Percentiles rank a stretch among this genome's conserved stretches.
phyloP scores from a whole-genome alignment of 2,329 filamentous ascomycete genomes.

The Tolypocladium amazonense region DNA sequence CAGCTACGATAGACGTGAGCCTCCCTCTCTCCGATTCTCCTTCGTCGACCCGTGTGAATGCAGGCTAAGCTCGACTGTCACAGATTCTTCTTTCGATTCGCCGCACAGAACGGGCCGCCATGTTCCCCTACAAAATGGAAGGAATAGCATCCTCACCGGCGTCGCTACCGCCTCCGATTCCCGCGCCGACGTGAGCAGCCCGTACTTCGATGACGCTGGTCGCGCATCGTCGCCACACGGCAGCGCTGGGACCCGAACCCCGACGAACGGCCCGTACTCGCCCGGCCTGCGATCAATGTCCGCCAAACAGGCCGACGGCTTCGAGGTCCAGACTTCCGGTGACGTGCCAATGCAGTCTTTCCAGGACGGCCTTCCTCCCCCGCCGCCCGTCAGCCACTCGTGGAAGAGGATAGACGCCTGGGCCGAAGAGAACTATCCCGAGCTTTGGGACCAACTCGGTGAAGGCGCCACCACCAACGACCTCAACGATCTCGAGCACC shows the following conservation, averaged over 20 bases:
- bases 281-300: conserved; percentile 77
- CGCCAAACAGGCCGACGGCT: conserved; percentile 54
- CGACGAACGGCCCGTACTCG: conserved; percentile 64
- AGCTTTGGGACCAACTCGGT: conserved; percentile 86
- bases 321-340: conserved; percentile 61
- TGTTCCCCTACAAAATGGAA: conserved; percentile 74
- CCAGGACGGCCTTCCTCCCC: conserved; percentile 78
- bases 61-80: conserved; percentile 1
- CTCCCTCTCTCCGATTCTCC: background rate
- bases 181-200: conserved; percentile 67
- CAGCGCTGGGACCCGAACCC: conserved; percentile 34
- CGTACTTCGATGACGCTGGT: conserved; percentile 64
- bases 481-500: conserved; percentile 91
- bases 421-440: conserved; percentile 90
- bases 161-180: conserved; percentile 86
- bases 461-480: conserved; percentile 91
- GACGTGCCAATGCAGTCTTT: conserved; percentile 98
- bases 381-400: conserved; percentile 78
- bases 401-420: conserved; percentile 92
- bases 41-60: background rate
- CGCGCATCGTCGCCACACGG: conserved; percentile 39
- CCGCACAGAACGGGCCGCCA: conserved; percentile 86
- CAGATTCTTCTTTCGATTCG: conserved; percentile 88
- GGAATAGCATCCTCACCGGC: conserved; percentile 74
- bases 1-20: conserved; percentile 57